These are phyloP conservation scores for Claviceps pazoutovae DNA, from an alignment of 2,329 filamentous ascomycete genomes.

Conservation along the genomic window DNA sequence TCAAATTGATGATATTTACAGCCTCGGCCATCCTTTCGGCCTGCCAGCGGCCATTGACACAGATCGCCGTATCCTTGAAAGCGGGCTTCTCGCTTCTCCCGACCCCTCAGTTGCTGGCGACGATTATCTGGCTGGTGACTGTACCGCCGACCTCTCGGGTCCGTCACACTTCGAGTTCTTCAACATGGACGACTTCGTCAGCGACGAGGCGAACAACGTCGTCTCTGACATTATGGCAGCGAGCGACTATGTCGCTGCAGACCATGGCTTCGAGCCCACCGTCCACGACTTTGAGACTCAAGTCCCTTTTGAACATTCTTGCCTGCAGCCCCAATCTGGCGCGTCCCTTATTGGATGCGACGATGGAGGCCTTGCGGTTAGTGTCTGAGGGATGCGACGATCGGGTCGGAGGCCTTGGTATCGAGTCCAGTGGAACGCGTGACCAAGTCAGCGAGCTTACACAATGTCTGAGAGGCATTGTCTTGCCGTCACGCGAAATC, in stretches of 20 bases:
- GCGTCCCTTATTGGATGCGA: constrained; percentile 62
- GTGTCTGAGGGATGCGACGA: constrained; percentile 43
- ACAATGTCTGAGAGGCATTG: constrained; percentile 22
- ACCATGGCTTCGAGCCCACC: constrained; percentile 36
- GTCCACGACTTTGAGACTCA: constrained; percentile 46
- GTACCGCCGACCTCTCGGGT: constrained; percentile 31
- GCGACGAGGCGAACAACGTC: constrained; percentile 33
- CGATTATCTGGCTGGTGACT: constrained; percentile 53
- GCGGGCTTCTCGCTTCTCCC: constrained; percentile 62
- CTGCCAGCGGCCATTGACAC: constrained; percentile 53
- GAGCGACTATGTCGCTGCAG: constrained; percentile 37
- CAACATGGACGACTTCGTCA: constrained; percentile 42
- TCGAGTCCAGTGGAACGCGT: constrained; percentile 23
- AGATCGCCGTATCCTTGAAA: constrained; percentile 67
- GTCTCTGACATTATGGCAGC: constrained; percentile 34
- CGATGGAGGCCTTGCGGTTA: constrained; percentile 60
- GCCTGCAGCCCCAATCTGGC: constrained; percentile 61
- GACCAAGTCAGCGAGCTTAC: constrained; percentile 21
- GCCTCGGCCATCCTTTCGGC: constrained; percentile 57
- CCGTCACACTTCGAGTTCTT: constrained; percentile 30
- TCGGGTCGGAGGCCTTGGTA: constrained; percentile 25
- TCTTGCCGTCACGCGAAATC: constrained; percentile 32
- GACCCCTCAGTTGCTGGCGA: constrained; percentile 50
- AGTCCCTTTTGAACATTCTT: constrained; percentile 50
- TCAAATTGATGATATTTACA: constrained; percentile 48